phyloP scores from a whole-genome alignment of 352 stramenopile species.

The Phytophthora tentaculata region DNA sequence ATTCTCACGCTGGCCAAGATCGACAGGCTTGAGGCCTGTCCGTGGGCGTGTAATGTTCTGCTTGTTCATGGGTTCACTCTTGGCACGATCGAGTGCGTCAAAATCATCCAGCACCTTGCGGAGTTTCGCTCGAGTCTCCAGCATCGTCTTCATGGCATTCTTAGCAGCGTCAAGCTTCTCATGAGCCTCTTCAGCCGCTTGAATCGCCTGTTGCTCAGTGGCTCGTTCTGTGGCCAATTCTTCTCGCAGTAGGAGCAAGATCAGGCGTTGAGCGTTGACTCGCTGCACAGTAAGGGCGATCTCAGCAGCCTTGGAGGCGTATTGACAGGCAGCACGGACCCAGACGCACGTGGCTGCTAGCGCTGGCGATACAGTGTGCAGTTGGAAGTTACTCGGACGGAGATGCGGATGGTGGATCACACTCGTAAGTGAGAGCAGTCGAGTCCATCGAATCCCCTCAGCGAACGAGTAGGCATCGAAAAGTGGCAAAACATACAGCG shows the following conservation, averaged over 20 bases:
- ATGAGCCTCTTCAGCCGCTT: slow-evolving; percentile 24
- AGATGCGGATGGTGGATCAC: slow-evolving; percentile 80
- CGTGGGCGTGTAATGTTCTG: slow-evolving; percentile 59
- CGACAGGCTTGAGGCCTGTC: slow-evolving; percentile 16
- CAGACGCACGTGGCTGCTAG: slow-evolving; percentile 67
- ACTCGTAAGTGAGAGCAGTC: slow-evolving; percentile 66
- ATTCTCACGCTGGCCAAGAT: slow-evolving; percentile 3
- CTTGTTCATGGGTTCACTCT: slow-evolving; percentile 65
- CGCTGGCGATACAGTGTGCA: slow-evolving; percentile 69
- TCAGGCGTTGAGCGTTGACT: slow-evolving; percentile 56
- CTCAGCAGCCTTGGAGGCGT: slow-evolving; percentile 68
- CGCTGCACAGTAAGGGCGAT: slow-evolving; percentile 69
- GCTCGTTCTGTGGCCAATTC: slow-evolving; percentile 26
- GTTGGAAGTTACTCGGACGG: slow-evolving; percentile 63
- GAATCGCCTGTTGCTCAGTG: slow-evolving; percentile 21
- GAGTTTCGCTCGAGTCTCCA: slow-evolving; percentile 40
- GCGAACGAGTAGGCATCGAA: slow-evolving; percentile 86
- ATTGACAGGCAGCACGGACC: slow-evolving; percentile 78
- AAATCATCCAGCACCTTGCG: slow-evolving; percentile 67
- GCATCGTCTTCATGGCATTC: slow-evolving; percentile 21
- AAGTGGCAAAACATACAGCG: slow-evolving; percentile 77
- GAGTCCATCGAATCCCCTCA: slow-evolving; percentile 60
- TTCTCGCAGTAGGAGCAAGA: slow-evolving; percentile 59
- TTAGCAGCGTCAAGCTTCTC: slow-evolving; percentile 30
- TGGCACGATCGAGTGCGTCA: slow-evolving; percentile 61